A percentile compares a stretch with the other conserved stretches of the same genome.
phyloP scores from a whole-genome alignment of 768 basidiomycete species.

The Tricholoma hemisulphureum region DNA sequence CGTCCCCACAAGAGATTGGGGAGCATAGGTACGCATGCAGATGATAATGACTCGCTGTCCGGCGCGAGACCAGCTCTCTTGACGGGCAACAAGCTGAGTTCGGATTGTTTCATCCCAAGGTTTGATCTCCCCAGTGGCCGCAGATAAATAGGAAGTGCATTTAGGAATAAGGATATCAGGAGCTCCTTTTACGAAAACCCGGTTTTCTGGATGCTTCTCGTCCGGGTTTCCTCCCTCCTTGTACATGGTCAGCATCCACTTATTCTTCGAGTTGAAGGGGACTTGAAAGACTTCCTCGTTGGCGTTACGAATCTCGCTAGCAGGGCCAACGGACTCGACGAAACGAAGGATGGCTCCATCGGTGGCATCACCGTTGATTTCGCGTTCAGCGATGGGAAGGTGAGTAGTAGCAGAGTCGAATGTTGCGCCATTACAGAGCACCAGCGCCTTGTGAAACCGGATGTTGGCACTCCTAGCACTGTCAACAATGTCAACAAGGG shows the following conservation, averaged over 20 bases:
- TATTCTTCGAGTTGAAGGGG: conserved; percentile 51
- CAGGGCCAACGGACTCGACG: conserved; percentile 26
- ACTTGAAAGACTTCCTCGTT: conserved; percentile 34
- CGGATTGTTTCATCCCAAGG: conserved; percentile 25
- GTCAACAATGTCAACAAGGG: conserved; percentile 7
- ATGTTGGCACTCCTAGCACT: conserved; percentile 1
- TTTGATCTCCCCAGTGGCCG: conserved; percentile 16
- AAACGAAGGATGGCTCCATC: conserved; percentile 56
- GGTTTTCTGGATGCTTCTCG: conserved; percentile 14
- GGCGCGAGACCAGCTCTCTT: conserved; percentile 43
- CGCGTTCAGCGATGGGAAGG: conserved; percentile 30
- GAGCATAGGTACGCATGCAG: conserved; percentile 29
- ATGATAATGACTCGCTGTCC: conserved; percentile 56
- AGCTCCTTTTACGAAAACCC: conserved; percentile 55
- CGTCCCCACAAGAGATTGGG: conserved; percentile 16
- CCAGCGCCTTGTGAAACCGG: conserved; percentile 32
- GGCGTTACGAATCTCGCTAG: conserved; percentile 18
- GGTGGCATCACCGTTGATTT: conserved; percentile 47
- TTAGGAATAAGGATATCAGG: conserved; percentile 51
- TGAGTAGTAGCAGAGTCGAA: conserved; percentile 37
- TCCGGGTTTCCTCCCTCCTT: conserved; percentile 5
- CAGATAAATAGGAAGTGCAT: conserved; percentile 28
- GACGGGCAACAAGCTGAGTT: conserved; percentile 21
- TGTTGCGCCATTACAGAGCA: conserved; percentile 57
- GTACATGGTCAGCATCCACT: conserved; percentile 55